These are phyloP conservation scores for Nakazawaea holstii DNA, from an alignment of 805 yeast species.

Conservation along the genomic window DNA sequence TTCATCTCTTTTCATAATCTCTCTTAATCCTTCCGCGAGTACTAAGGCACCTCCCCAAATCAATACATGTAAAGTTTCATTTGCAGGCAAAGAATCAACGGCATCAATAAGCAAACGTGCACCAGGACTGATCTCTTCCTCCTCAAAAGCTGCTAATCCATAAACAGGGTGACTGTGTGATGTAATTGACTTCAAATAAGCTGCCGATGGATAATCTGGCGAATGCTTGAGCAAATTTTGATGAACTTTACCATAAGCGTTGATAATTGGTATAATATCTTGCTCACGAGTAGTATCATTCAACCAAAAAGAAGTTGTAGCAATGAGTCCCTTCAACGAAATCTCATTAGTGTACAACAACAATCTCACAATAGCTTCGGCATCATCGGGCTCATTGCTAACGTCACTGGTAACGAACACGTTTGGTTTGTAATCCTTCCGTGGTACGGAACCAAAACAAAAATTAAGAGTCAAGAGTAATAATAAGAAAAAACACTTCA, in stretches of 20 bases:
- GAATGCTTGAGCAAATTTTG: slow-evolving; percentile 22
- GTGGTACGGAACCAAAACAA: slow-evolving; percentile 7
- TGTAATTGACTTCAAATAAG: slow-evolving; percentile 21
- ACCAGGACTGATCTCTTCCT: slow-evolving; percentile 17
- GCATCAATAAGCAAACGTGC: slow-evolving; percentile 20
- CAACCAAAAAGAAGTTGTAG: slow-evolving; percentile 28
- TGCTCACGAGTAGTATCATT: slow-evolving; percentile 24
- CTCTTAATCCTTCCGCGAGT: slow-evolving; percentile 25
- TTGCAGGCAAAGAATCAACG: slow-evolving; percentile 15
- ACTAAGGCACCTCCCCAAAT: slow-evolving; percentile 28
- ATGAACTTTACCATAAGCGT: slow-evolving; percentile 23
- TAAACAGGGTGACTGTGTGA: slow-evolving; percentile 20
- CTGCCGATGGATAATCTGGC: slow-evolving; percentile 21
- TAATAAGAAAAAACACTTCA: neutral
- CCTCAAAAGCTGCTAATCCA: slow-evolving; percentile 19
- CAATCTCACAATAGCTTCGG: slow-evolving; percentile 24
- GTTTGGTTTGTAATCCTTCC: slow-evolving; percentile 20
- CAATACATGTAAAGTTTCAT: slow-evolving; percentile 18
- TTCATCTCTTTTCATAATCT: slow-evolving; percentile 15
- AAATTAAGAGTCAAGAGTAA: neutral
- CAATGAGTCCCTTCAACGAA: slow-evolving; percentile 23
- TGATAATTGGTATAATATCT: slow-evolving; percentile 26
- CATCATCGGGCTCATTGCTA: slow-evolving; percentile 27
- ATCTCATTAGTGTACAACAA: slow-evolving; percentile 26
- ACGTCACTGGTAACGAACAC: slow-evolving; percentile 26